phyloP scores from a whole-genome alignment of 495 filamentous ascomycete species.

The Podospora bellae-mahoneyi region DNA sequence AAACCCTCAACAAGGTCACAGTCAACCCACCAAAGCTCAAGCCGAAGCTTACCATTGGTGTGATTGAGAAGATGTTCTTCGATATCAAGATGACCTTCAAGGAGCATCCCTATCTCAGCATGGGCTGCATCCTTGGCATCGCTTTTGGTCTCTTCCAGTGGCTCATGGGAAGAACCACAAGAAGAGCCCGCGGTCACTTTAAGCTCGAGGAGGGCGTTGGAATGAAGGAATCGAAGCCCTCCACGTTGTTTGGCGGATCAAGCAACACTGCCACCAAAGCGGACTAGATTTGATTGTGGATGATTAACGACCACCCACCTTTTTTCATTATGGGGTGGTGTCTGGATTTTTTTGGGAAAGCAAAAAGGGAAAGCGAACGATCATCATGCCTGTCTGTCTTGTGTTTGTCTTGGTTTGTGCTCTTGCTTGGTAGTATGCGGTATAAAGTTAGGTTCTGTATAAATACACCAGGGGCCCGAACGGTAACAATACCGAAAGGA shows the following conservation, averaged over 20 bases:
- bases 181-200: conserved; percentile 13
- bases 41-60: conserved; percentile 79
- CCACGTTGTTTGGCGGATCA: conserved; percentile 2
- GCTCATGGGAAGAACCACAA: conserved; percentile 18
- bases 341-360: background rate
- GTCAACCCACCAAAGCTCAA: conserved; percentile 74
- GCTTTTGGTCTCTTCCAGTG: conserved; percentile 22
- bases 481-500: background rate
- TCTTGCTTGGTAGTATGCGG: background rate
- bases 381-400: background rate
- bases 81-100: conserved; percentile 62
- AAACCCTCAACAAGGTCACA: conserved; percentile 77
- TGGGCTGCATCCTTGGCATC: conserved; percentile 30
- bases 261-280: conserved; percentile 17
- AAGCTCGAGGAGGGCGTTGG: conserved; percentile 16
- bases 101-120: conserved; percentile 68
- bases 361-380: background rate
- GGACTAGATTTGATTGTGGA: conserved; percentile 12
- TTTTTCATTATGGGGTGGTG: background rate
- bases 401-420: background rate
- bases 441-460: background rate
- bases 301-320: background rate
- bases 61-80: conserved; percentile 75
- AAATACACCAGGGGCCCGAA: background rate
- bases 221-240: conserved; percentile 9